These are phyloP conservation scores for Trifolium repens DNA, from an alignment of 306 rosid genomes.

Conservation along the genomic window DNA sequence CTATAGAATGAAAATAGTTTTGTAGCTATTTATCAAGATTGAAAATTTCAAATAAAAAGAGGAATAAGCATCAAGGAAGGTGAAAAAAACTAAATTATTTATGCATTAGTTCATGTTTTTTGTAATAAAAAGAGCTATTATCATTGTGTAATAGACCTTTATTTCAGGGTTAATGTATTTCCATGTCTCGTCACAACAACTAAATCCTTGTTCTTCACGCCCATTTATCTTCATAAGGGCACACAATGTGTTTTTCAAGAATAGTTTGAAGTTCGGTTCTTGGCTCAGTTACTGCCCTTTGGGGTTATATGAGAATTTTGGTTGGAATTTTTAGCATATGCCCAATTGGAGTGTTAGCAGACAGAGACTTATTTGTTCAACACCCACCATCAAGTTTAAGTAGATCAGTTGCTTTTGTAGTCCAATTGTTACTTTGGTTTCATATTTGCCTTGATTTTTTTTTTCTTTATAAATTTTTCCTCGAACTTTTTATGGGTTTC, in stretches of 20 bases:
- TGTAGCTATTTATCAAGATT: constrained; percentile 4
- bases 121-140: constrained; percentile 1
- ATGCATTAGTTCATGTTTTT: constrained; percentile 22
- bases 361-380: too few relatives aligned
- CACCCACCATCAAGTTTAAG: too few relatives aligned
- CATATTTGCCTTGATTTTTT: neutral
- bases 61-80: neutral
- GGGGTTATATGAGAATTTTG: too few relatives aligned
- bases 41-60: constrained; percentile 21
- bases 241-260: constrained; percentile 9
- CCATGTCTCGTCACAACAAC: neutral
- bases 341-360: too few relatives aligned
- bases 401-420: neutral
- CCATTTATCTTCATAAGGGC: neutral
- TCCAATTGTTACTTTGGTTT: neutral
- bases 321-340: neutral
- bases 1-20: constrained; percentile 25
- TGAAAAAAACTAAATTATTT: constrained; percentile 10
- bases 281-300: neutral
- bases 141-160: constrained; percentile 5
- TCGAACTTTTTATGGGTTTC: too few relatives aligned
- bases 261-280: neutral
- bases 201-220: neutral
- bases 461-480: neutral
- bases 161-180: neutral